Evolutionary conservation across 2,329 filamentous ascomycete genomes (phyloP), one percentile per base, ranked within the genome.

Genomic region (Trichoderma lentiforme): DNA sequence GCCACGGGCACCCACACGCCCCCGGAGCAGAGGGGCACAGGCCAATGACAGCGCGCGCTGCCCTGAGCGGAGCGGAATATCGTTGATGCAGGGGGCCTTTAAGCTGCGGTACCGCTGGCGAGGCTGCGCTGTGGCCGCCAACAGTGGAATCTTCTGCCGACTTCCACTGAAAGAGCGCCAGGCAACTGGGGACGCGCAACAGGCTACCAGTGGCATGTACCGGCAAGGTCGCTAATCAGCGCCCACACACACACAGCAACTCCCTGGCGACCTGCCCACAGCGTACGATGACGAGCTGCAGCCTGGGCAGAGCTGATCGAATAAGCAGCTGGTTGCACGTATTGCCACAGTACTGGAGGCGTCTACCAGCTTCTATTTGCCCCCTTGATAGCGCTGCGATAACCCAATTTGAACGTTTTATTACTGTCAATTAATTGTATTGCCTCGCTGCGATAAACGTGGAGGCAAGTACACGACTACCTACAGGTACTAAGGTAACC

Each of bases 41-140:
- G 76, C 81, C 81, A 83, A 83, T 83, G 77, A 79, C 76, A 80
- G 75, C 74, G 76, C 76, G 72, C 64, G 6, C 75, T 72, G 74
- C 75, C 75, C 73, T 77, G 74, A 57, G 53, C 63, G 80, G 78
- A 73, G 70, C 81, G 81, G 81, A 82, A 79, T 71, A 83, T 81
- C 74, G 71, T 79, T 82, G 75, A 76, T 81, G 74, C 81, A 75
- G 57, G 18, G 62, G 64, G 26, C 9, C 28, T 34, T n/a, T 58
- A 66, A 56, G 39, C 21, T 21, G 21, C 21, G 21, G 21, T 32
- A 51, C 43, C 28, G 21, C 72, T 36, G 64, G 69, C 61, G 43
- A 72, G 68, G 71, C 63, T 70, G 39, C 47, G 43, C 57, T 34
- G 28, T 60, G 57, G 57, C 57, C 28, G 56, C 53, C 53, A 63